These are phyloP conservation scores for Scleroderma bovista DNA, from an alignment of 768 basidiomycete genomes.

Conservation along the genomic window DNA sequence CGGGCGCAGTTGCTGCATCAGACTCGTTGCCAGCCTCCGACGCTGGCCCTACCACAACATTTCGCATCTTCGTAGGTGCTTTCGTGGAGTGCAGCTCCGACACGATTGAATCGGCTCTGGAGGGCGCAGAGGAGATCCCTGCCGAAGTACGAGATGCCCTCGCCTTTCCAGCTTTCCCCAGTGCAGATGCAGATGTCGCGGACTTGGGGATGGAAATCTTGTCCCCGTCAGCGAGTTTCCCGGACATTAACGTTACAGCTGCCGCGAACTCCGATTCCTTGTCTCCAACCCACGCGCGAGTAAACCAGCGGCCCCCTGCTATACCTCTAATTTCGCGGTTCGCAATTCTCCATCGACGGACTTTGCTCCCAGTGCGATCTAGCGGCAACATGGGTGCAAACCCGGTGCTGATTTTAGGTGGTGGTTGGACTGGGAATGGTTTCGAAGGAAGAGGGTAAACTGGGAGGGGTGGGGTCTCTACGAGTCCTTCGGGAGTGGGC, in stretches of 20 bases:
- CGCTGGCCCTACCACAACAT: conserved; percentile 45
- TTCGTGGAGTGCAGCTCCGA: conserved; percentile 42
- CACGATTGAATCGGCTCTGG: conserved; percentile 50
- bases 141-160: conserved; percentile 35
- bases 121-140: conserved; percentile 46
- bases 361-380: conserved; percentile 56
- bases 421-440: conserved; percentile 76
- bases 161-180: conserved; percentile 38
- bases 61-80: conserved; percentile 64
- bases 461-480: conserved; percentile 58
- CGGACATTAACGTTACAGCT: conserved; percentile 13
- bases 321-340: conserved; percentile 78
- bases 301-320: conserved; percentile 79
- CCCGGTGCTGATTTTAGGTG: conserved; percentile 69
- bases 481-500: conserved; percentile 26
- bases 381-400: conserved; percentile 63
- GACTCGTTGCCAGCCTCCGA: conserved; percentile 48
- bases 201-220: conserved; percentile 32
- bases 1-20: conserved; percentile 27
- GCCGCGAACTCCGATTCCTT: conserved; percentile 66
- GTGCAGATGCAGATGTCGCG: conserved; percentile 38
- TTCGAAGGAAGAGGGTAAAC: conserved; percentile 77
- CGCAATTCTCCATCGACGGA: conserved; percentile 69
- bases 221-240: conserved; percentile 25
- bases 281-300: conserved; percentile 77